Evolutionary conservation across 148 eudicot species (phyloP).

Genomic region (Oxyria digyna): DNA sequence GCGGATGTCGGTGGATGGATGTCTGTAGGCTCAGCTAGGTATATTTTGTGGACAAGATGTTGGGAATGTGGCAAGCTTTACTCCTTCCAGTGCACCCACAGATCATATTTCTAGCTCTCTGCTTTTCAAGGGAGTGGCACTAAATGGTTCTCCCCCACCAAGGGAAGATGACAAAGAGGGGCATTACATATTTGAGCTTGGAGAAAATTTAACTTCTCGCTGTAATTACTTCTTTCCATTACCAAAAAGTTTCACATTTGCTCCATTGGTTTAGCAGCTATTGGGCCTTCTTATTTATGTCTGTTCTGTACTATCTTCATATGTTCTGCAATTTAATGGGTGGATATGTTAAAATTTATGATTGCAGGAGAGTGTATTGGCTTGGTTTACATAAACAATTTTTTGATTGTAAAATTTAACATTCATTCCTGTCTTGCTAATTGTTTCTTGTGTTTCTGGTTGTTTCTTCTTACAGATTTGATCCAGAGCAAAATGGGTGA

Average conservation of each 20-base stretch:
- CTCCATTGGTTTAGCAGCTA: not conserved
- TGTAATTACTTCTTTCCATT: constrained; percentile 28
- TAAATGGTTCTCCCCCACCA: constrained; percentile 53
- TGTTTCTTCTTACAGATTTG: constrained; percentile 38
- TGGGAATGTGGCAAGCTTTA: constrained; percentile 56
- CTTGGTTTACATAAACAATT: not conserved
- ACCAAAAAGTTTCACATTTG: not conserved
- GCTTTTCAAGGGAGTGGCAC: constrained; percentile 38
- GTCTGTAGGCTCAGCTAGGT: constrained; percentile 78
- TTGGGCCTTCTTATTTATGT: not conserved
- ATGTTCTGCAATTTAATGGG: not conserved
- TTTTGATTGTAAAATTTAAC: not conserved
- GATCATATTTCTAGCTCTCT: constrained; percentile 43
- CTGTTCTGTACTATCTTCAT: not conserved
- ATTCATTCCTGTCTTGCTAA: constrained; percentile 2
- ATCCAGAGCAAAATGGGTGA: constrained; percentile 89
- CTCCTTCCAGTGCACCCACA: constrained; percentile 39
- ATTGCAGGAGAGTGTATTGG: not conserved
- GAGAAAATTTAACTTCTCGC: constrained; percentile 81
- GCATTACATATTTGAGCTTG: constrained; percentile 57
- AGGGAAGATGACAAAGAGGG: constrained; percentile 80
- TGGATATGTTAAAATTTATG: not conserved
- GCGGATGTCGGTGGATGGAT: constrained; percentile 42
- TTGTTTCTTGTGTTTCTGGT: constrained; percentile 7
- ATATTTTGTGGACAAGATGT: constrained; percentile 72